Base-by-base conservation (phyloP, 2,329 filamentous ascomycete species). In the Macroventuria anomochaeta region DNA sequence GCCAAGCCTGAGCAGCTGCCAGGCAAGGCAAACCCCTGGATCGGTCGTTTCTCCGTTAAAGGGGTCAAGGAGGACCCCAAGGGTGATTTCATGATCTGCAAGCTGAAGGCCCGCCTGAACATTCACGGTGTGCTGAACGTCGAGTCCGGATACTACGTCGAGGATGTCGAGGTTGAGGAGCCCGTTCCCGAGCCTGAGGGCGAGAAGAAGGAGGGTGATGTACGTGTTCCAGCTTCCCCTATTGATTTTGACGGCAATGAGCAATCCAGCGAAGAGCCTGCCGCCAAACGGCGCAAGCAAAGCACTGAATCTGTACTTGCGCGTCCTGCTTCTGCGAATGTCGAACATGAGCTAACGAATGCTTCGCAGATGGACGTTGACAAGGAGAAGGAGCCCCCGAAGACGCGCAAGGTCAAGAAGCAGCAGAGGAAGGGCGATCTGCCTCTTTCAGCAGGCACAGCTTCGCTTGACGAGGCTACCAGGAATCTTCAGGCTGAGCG, bases 21-120 rank as follows among this genome's bases (percentile, higher is more conserved):
- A 15, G 92, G 93, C 70, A 96, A 93, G 83, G 83, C 88, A 58
- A 91, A 91, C 75, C 90, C 95, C 40, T 97, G 93, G 90, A 97
- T 99, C 65, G 95, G 95, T 52, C 88, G 91, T 62, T 99, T 99
- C 82, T 96, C 93, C 34, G 92, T 99, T 76, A 99, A 99, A 85
- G 90, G 90, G 38, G 93, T 99, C 72, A 93, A 97, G 84, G 89
- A 91, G 33, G 91, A 96, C 72, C 85, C 88, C 63, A 93, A 95
- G 75, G 91, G 96, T 56, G 95, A 97, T 75, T 99, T 97, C 77
- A 97, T 99, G 93, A 96, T 97, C 71, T 99, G 95, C 88, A 99
- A 99, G 83, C 88, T 99, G 59, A 97, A 97, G 85, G 93, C 95
- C 40, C 88, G 95, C 61, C 85, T 99, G 51, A 99, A 99, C 80